Evolutionary conservation across 768 basidiomycete genomes (phyloP), one percentile per base, ranked within the genome.

Genomic region (Mycena vitilis): DNA sequence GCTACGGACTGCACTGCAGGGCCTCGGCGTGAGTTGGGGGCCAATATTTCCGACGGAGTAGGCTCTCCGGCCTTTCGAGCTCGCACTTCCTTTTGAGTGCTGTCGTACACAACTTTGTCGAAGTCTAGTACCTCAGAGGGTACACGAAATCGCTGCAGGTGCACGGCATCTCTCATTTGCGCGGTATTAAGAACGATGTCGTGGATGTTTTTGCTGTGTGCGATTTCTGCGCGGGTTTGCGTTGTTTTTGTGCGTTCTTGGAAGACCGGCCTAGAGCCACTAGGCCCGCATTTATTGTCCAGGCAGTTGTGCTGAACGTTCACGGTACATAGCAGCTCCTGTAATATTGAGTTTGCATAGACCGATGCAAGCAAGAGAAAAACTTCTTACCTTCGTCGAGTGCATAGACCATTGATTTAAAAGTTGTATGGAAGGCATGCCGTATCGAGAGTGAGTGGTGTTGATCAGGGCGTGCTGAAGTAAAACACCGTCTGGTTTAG

Each of bases 261-360:
- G 23, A 61, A 61, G 6, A 73, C 63, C 48, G 62, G 61, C 5
- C 37, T 58, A 0, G 42, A 18, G 8, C 65, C 71, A 0, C 68
- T 68, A 12, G 71, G 20, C 11, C 25, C 55, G 49, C 77, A 78
- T 2, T 65, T 22, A 45, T 72, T 51, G n/a, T 52, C 48, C 4
- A 58, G 25, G 63, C 77, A 78, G 53, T 76, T 69, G 56, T 77
- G 77, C 42, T 73, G 76, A 9, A 68, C 62, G 52, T 77, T 77
- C 30, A 76, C 76, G 5, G 76, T 71, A 57, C 75, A 74, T 1
- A 76, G 63, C 34, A 77, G 48, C 37, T 74, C 69, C 76, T 75
- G 16, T 8, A 23, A 23, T n/a, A 49, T 18, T 47, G 36, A 30
- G 30, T 30, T 30, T 5, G 30, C 30, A 30, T 30, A 30, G 30